Percentiles rank a stretch among this genome's conserved stretches.
Evolutionary conservation across 2,329 filamentous ascomycete genomes (phyloP).

Genomic region (Pseudocercospora musae): DNA sequence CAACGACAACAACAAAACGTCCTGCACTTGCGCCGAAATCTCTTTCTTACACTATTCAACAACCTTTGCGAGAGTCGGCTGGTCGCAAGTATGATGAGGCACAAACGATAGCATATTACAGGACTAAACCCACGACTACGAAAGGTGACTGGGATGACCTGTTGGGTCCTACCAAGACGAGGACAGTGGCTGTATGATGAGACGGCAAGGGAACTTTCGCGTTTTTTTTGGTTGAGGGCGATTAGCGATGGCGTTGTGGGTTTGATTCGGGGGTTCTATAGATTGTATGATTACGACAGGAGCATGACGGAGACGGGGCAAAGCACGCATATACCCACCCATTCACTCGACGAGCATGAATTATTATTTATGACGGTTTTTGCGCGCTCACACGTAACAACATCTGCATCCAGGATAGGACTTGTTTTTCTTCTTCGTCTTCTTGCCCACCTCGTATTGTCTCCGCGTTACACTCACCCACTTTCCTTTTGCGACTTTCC

Average conservation of each 20-base stretch:
- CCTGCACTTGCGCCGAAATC: constrained; percentile 1
- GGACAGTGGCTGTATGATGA: constrained; percentile 12
- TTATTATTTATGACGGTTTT: neutral
- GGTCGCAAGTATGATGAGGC: constrained; percentile 17
- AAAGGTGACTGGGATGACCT: constrained; percentile 19
- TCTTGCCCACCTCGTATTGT: too few relatives aligned
- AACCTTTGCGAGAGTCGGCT: constrained; percentile 16
- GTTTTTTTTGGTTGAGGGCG: neutral
- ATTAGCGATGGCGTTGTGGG: constrained; percentile 10
- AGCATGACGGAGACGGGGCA: neutral
- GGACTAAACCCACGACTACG: constrained; percentile 5
- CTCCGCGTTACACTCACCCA: neutral
- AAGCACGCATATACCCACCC: neutral
- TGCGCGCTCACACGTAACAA: neutral
- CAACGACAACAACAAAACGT: neutral
- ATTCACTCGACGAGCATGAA: neutral
- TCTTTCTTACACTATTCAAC: constrained; percentile 11
- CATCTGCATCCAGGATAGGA: neutral
- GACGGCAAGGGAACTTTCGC: neutral
- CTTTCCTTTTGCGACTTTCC: neutral
- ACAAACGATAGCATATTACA: constrained; percentile 14
- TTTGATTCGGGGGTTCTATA: neutral
- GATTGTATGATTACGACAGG: constrained; percentile 1
- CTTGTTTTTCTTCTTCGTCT: neutral
- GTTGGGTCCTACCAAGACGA: constrained; percentile 11